Evolutionary conservation across 2,329 filamentous ascomycete species (phyloP), one percentile per base, ranked within the genome.

Genomic region (Sarocladium oryzae): DNA sequence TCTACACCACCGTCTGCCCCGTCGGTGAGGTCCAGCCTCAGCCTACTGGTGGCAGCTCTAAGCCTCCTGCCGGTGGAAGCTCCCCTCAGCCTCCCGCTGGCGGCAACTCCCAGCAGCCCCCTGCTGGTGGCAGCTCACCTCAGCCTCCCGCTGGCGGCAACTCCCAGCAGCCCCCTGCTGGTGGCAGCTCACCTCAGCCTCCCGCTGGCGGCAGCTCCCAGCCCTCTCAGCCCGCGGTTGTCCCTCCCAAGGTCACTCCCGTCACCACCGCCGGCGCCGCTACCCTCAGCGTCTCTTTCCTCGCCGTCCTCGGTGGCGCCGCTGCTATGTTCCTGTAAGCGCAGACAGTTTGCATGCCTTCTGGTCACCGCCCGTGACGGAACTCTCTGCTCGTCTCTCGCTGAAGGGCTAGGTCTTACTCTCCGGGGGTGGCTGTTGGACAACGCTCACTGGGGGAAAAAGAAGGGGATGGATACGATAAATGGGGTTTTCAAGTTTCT

Each of bases 1-100:
- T 59, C 48, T 65, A 61, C 45, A 69, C 64, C 36, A 68, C 66
- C 7, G 59, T 69, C 50, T 70, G 67, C 63, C 66, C 66, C 15
- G 61, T 67, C 20, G 32, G 18, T 20, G 28, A 49, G 30, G 30
- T 9, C 15, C 5, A 33, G 18, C 46, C 46, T 20, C n/a, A 28
- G 23, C 6, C 21, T 13, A 30, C 7, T 30, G 28, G 28, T 30
- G 28, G 28, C 28, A 7, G 7, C 13, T 30, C 28, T 13, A 30
- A 30, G 7, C 28, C 28, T 30, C 21, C 21, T 10, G 16, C 7
- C 28, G 13, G 13, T 13, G 28, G 28, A 7, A 13, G 28, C 28
- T 30, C 28, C 13, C 13, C 28, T 13, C 7, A 30, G 7, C 28
- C 28, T 30, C 28, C 28, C 28, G 13, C 7, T 13, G 13, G 13